phyloP scores from a whole-genome alignment of 73 alveolate species.

The Stentor roeselii region DNA sequence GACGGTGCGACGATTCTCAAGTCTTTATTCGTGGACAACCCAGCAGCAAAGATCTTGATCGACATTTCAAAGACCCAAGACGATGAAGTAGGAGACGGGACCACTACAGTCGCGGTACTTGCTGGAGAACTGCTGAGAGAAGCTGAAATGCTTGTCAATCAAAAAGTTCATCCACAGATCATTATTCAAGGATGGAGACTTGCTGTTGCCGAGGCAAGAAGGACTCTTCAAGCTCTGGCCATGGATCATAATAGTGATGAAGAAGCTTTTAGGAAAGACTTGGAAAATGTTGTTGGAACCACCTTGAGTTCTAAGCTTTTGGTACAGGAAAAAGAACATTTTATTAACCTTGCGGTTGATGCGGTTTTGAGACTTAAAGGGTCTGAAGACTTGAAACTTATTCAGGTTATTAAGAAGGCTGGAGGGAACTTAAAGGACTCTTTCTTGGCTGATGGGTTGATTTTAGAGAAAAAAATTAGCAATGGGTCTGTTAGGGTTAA shows the following conservation, averaged over 20 bases:
- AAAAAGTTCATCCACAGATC: slow-evolving; percentile 90
- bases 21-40: slow-evolving; percentile 90
- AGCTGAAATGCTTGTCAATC: slow-evolving; percentile 87
- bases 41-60: slow-evolving; percentile 95
- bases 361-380: slow-evolving; percentile 96
- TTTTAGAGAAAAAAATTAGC: slow-evolving; percentile 82
- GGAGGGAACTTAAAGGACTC: slow-evolving; percentile 94
- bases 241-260: slow-evolving; percentile 69
- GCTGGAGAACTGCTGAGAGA: slow-evolving; percentile 97
- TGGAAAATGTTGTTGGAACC: slow-evolving; percentile 89
- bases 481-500: slow-evolving; percentile 84
- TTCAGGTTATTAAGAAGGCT: slow-evolving; percentile 89
- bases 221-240: slow-evolving; percentile 63
- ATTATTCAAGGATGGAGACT: slow-evolving; percentile 90
- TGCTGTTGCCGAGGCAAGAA: slow-evolving; percentile 92
- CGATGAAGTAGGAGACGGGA: slow-evolving; percentile 97
- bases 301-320: slow-evolving; percentile 91
- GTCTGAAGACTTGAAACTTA: slow-evolving; percentile 80
- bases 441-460: slow-evolving; percentile 93
- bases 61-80: slow-evolving; percentile 96
- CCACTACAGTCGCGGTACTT: slow-evolving; percentile 92
- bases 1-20: slow-evolving; percentile 97
- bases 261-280: slow-evolving; percentile 76
- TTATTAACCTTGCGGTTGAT: slow-evolving; percentile 90
- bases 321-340: slow-evolving; percentile 85